A percentile compares a stretch with the other conserved stretches of the same genome.
phyloP scores from a whole-genome alignment of 768 basidiomycete genomes.

The Hericium erinaceus region DNA sequence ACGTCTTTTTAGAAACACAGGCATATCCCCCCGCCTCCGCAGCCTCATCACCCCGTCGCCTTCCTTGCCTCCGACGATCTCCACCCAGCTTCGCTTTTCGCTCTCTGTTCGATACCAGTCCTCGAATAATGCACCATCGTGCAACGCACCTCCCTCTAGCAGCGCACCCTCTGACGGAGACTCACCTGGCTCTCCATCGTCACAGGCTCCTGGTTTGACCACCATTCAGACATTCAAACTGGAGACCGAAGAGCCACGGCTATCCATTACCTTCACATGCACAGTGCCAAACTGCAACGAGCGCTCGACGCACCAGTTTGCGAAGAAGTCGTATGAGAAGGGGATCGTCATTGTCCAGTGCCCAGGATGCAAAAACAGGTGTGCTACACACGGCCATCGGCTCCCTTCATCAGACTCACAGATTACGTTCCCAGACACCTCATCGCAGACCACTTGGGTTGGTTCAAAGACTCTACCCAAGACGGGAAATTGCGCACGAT shows the following conservation, averaged over 20 bases:
- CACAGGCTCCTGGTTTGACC: background rate
- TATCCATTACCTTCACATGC: conserved; percentile 82
- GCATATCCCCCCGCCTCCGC: background rate
- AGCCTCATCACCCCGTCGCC: background rate
- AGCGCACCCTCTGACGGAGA: background rate
- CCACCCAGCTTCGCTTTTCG: background rate
- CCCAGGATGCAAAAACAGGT: conserved; percentile 85
- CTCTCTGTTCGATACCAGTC: conserved; percentile 3
- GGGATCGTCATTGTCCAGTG: conserved; percentile 91
- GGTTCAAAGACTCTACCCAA: conserved; percentile 80
- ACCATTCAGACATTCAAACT: conserved; percentile 17
- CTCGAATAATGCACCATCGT: background rate
- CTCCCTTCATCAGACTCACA: background rate
- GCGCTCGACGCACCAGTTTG: conserved; percentile 84
- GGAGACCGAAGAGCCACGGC: conserved; percentile 44
- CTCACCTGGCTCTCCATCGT: conserved; percentile 4
- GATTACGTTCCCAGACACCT: conserved; percentile 43
- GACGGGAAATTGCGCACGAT: conserved; percentile 68
- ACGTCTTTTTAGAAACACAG: conserved; percentile 1
- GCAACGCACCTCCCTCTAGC: background rate
- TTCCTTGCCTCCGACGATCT: background rate
- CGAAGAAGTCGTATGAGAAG: conserved; percentile 72
- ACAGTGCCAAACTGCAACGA: conserved; percentile 63
- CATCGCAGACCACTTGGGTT: conserved; percentile 84
- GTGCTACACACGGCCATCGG: conserved; percentile 19